Conservation (phyloP, 257 asterid genomes). For the Jaltomata sinuosa region DNA sequence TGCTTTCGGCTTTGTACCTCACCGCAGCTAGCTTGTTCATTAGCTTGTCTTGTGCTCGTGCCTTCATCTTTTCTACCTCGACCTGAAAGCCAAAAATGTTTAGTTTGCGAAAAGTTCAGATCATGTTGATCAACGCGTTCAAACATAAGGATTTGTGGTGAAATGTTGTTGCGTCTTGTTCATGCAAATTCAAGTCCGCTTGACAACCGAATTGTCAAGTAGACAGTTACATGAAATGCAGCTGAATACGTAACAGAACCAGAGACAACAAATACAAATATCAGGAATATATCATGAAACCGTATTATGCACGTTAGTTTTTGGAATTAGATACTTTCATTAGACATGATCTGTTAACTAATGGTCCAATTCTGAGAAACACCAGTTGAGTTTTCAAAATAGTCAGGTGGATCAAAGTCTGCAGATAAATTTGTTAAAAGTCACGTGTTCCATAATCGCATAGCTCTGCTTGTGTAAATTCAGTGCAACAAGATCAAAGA, state of each 20-base stretch:
- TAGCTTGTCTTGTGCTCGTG: conserved; percentile 19
- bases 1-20: conserved; percentile 24
- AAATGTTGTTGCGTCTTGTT: neutral
- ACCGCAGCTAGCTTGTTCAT: conserved; percentile 29
- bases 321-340: too few species aligned
- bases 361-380: too few species aligned
- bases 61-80: conserved; percentile 27
- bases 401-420: neutral
- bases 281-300: neutral
- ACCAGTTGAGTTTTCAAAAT: neutral
- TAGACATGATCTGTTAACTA: too few species aligned
- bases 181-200: neutral
- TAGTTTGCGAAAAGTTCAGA: neutral
- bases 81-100: conserved; percentile 9
- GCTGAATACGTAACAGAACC: neutral
- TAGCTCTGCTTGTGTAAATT: neutral
- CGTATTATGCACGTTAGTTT: too few species aligned
- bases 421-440: neutral
- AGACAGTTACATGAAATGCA: neutral
- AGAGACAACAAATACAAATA: neutral
- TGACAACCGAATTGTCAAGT: too few species aligned
- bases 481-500: neutral
- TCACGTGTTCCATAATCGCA: neutral
- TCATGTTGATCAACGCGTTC: neutral
- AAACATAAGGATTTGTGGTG: neutral